A percentile compares a stretch with the other conserved stretches of the same genome.
These are phyloP conservation scores for Pyrus bretschneideri DNA, from an alignment of 306 rosid species.

Conservation along the genomic window DNA sequence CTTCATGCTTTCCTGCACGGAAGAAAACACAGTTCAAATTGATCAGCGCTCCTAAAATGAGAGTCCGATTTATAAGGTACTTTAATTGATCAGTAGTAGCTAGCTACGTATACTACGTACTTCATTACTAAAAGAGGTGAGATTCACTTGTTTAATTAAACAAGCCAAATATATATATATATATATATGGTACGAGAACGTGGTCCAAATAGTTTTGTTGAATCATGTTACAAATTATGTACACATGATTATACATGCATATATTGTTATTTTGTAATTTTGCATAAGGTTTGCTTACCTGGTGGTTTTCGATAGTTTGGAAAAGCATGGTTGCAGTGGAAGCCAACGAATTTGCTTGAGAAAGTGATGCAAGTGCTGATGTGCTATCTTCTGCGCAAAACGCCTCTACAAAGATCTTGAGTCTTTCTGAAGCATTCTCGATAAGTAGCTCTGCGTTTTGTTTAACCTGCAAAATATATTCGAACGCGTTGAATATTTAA, in stretches of 20 bases:
- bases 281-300: slow-evolving; percentile 27
- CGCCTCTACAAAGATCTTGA: slow-evolving; percentile 36
- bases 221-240: background rate
- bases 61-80: background rate
- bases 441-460: slow-evolving; percentile 27
- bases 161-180: background rate
- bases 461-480: slow-evolving; percentile 36
- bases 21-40: background rate
- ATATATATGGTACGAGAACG: background rate
- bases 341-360: slow-evolving; percentile 33
- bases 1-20: slow-evolving; percentile 41
- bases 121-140: background rate
- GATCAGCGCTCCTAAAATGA: background rate
- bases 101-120: too few species aligned
- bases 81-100: background rate
- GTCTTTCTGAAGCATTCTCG: slow-evolving; percentile 40
- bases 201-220: background rate
- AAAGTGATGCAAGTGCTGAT: slow-evolving; percentile 26
- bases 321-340: slow-evolving; percentile 28
- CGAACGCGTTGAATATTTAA: background rate
- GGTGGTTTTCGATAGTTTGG: slow-evolving; percentile 19
- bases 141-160: background rate
- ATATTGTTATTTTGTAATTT: background rate
- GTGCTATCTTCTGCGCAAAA: slow-evolving; percentile 35
- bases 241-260: background rate